phyloP scores from a whole-genome alignment of 805 yeast species.

The Kodamaea hsintzibuensis region DNA sequence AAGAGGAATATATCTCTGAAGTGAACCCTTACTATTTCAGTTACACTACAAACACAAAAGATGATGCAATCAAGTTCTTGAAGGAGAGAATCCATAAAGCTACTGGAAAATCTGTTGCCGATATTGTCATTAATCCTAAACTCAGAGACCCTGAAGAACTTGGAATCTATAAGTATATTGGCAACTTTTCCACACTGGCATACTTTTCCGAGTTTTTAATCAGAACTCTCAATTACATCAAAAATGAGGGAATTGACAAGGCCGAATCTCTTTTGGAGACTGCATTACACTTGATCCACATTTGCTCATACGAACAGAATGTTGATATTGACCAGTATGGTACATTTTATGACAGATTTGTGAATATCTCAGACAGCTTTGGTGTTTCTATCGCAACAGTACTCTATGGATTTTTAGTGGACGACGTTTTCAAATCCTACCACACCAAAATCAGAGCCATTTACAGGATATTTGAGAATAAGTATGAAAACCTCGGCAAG shows the following conservation, averaged over 20 bases:
- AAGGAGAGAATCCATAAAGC: conserved; percentile 50
- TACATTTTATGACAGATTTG: conserved; percentile 29
- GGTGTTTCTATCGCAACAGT: conserved; percentile 39
- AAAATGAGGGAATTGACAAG: conserved; percentile 36
- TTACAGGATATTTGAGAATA: conserved; percentile 34
- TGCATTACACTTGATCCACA: conserved; percentile 66
- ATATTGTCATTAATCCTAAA: conserved; percentile 60
- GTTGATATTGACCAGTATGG: conserved; percentile 33
- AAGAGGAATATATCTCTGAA: conserved; percentile 34
- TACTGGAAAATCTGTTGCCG: conserved; percentile 38
- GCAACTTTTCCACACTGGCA: conserved; percentile 51
- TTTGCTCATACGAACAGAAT: conserved; percentile 41
- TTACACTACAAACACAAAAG: conserved; percentile 73
- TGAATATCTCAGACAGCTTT: conserved; percentile 31
- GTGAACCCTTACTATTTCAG: conserved; percentile 75
- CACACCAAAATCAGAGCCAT: conserved; percentile 62
- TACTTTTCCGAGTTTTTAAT: conserved; percentile 56
- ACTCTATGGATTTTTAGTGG: conserved; percentile 39
- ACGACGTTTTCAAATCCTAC: conserved; percentile 41
- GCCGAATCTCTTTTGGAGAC: conserved; percentile 60
- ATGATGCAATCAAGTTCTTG: conserved; percentile 72
- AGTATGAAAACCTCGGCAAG: conserved; percentile 22
- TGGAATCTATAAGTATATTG: conserved; percentile 45
- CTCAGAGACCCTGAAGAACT: conserved; percentile 30
- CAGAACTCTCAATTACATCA: conserved; percentile 45